Percentiles rank a stretch among this genome's conserved stretches.
Conservation (phyloP, 208 protist species). For the Trypanosoma boissoni region DNA sequence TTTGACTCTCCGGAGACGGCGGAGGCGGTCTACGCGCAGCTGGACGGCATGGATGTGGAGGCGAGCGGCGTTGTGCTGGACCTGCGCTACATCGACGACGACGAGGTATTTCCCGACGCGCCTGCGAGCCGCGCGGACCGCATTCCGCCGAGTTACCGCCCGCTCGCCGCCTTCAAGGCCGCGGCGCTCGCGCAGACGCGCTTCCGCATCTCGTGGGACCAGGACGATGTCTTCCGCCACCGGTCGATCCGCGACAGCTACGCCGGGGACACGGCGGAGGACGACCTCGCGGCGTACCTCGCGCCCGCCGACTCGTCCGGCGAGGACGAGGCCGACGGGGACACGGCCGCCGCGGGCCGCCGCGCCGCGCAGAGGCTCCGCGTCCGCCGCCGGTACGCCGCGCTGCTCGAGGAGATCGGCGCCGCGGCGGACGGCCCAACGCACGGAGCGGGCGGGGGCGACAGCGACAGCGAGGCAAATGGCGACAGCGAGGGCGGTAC, state of each 20-base stretch:
- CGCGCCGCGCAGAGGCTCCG: conserved; percentile 40
- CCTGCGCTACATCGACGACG: conserved; percentile 96
- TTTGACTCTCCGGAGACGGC: conserved; percentile 94
- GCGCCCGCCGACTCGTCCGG: conserved; percentile 77
- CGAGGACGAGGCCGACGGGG: conserved; percentile 44
- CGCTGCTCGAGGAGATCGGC: conserved; percentile 80
- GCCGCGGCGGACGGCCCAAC: conserved; percentile 46
- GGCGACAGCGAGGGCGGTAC: conserved; percentile 22
- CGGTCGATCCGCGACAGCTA: conserved; percentile 83
- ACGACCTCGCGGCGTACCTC: conserved; percentile 88
- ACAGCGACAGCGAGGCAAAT: conserved; percentile 9
- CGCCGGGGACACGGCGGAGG: conserved; percentile 80
- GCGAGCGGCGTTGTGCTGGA: conserved; percentile 94
- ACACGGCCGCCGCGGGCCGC: conserved; percentile 5
- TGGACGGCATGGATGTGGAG: conserved; percentile 96
- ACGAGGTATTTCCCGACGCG: conserved; percentile 69
- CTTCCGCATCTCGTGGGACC: conserved; percentile 92
- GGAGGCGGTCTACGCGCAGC: conserved; percentile 90
- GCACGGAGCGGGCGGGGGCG: conserved; percentile 6
- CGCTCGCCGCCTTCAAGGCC: conserved; percentile 75
- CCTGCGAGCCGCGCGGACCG: conserved; percentile 57
- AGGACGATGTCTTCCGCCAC: conserved; percentile 85
- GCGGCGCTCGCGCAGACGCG: conserved; percentile 83
- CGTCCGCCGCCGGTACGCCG: conserved; percentile 82
- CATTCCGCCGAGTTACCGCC: conserved; percentile 80